phyloP scores from a whole-genome alignment of 441 rosid genomes.

The Biscutella laevigata region DNA sequence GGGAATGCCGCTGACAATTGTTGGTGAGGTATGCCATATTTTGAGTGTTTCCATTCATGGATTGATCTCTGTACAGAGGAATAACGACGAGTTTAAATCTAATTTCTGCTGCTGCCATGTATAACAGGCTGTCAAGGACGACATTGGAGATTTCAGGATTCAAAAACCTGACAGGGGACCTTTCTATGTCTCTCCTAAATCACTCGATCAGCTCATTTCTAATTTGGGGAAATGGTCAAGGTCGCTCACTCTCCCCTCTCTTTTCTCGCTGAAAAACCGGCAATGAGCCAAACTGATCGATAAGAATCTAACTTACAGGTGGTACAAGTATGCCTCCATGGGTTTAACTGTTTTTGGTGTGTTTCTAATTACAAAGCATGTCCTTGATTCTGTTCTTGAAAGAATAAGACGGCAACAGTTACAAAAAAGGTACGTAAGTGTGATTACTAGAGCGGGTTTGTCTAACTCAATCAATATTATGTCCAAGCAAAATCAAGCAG shows the following conservation, averaged over 20 bases:
- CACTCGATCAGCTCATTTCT: slow-evolving; percentile 77
- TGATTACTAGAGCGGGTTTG: slow-evolving; percentile 16
- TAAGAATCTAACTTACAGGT: slow-evolving; percentile 37
- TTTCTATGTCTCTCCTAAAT: slow-evolving; percentile 75
- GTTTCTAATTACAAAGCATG: slow-evolving; percentile 59
- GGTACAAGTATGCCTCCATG: slow-evolving; percentile 68
- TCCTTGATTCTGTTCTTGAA: slow-evolving; percentile 50
- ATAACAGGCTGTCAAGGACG: slow-evolving; percentile 81
- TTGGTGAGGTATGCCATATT: slow-evolving; percentile 66
- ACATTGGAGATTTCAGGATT: slow-evolving; percentile 72
- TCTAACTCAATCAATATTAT: neutral
- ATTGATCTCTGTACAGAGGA: neutral
- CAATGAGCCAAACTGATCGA: slow-evolving; percentile 10
- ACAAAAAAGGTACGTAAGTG: slow-evolving; percentile 24
- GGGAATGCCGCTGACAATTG: slow-evolving; percentile 81
- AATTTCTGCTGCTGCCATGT: slow-evolving; percentile 28
- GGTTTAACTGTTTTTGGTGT: slow-evolving; percentile 68
- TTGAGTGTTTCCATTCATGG: neutral
- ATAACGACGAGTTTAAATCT: neutral
- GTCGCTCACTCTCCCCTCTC: slow-evolving; percentile 24
- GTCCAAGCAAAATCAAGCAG: slow-evolving; percentile 39
- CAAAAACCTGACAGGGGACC: slow-evolving; percentile 89
- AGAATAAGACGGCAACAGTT: slow-evolving; percentile 47
- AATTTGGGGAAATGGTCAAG: slow-evolving; percentile 95
- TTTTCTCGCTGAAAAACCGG: neutral